phyloP scores from a whole-genome alignment of 2,329 filamentous ascomycete species.

The Stagonosporopsis rhizophila region DNA sequence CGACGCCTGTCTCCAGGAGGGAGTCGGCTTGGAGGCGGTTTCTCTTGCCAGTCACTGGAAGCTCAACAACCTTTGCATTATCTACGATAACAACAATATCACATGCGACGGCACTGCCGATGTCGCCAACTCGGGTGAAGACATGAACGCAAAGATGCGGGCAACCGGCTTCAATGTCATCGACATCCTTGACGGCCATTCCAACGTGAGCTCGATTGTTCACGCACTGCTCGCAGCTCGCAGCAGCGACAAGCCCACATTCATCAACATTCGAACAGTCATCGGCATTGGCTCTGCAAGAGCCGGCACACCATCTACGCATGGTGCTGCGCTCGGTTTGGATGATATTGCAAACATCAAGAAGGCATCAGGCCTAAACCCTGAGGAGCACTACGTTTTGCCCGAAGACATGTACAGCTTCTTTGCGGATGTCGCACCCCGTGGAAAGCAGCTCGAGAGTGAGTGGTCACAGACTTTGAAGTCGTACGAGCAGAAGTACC shows the following conservation, averaged over 20 bases:
- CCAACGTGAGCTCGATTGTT: constrained; percentile 58
- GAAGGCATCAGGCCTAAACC: constrained; percentile 56
- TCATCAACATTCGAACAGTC: constrained; percentile 64
- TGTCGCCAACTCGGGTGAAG: constrained; percentile 46
- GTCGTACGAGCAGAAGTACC: constrained; percentile 54
- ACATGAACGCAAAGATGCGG: constrained; percentile 65
- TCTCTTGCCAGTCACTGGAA: constrained; percentile 50
- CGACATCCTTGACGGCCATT: constrained; percentile 61
- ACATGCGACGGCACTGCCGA: constrained; percentile 62
- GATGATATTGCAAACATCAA: constrained; percentile 46
- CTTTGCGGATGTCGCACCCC: constrained; percentile 50
- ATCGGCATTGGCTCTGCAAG: constrained; percentile 58
- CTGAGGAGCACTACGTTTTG: constrained; percentile 55
- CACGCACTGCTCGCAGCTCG: constrained; percentile 55
- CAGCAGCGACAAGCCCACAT: constrained; percentile 58
- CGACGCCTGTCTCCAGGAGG: constrained; percentile 60
- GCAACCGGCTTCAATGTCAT: constrained; percentile 65
- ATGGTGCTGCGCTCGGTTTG: constrained; percentile 3
- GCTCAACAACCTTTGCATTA: constrained; percentile 63
- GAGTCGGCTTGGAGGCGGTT: constrained; percentile 11
- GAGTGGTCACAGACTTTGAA: constrained; percentile 58
- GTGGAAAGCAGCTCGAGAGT: constrained; percentile 56
- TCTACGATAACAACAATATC: constrained; percentile 68
- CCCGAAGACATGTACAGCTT: constrained; percentile 57
- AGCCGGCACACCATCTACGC: constrained; percentile 9